phyloP scores from a whole-genome alignment of 1,284 basidiomycete genomes.

The Trametes polyzona region DNA sequence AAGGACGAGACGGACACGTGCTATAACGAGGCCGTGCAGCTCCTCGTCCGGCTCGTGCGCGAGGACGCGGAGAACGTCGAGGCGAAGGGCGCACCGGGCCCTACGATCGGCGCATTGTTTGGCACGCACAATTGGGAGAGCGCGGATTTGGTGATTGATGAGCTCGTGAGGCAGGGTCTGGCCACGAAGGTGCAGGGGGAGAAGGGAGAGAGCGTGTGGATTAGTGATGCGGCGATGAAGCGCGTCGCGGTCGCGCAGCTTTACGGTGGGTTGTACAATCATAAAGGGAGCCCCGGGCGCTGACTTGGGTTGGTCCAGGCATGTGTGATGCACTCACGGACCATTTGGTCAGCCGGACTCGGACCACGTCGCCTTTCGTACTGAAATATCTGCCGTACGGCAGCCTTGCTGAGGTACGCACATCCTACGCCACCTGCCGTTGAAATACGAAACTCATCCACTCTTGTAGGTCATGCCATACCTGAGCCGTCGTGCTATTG shows the following conservation, averaged over 20 bases:
- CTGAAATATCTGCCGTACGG: conserved; percentile 90
- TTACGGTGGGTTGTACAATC: conserved; percentile 61
- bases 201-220: conserved; percentile 35
- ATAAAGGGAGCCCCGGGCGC: not conserved
- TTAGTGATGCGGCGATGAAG: conserved; percentile 61
- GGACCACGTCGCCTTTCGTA: conserved; percentile 66
- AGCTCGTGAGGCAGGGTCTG: conserved; percentile 62
- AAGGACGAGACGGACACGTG: conserved; percentile 82
- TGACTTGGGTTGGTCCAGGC: conserved; percentile 45
- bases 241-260: conserved; percentile 82
- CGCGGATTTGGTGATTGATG: conserved; percentile 63
- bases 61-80: conserved; percentile 42
- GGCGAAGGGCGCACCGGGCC: conserved; percentile 27
- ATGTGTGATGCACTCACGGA: conserved; percentile 87
- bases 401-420: conserved; percentile 60
- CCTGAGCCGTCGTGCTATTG: conserved; percentile 65
- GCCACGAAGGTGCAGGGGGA: conserved; percentile 41
- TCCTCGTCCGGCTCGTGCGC: conserved; percentile 64
- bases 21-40: conserved; percentile 71
- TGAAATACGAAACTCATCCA: not conserved
- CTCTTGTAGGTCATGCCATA: conserved; percentile 62
- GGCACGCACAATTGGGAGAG: conserved; percentile 87
- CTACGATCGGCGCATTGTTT: conserved; percentile 74
- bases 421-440: no score
- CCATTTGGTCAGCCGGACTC: conserved; percentile 62